phyloP scores from a whole-genome alignment of 768 basidiomycete species.

The Lactarius sanguifluus region DNA sequence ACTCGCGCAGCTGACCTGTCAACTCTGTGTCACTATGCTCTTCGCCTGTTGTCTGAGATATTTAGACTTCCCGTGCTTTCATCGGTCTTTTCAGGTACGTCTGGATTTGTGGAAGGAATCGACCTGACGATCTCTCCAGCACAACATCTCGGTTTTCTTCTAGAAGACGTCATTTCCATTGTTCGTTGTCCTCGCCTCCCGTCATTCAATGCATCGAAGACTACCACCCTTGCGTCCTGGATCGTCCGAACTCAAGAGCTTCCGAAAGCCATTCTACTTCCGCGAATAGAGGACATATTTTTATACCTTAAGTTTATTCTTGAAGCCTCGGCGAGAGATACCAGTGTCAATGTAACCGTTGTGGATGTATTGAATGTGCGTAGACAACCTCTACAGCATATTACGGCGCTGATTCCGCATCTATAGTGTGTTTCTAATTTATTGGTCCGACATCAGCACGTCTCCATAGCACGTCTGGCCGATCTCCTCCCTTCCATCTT shows the following conservation, averaged over 20 bases:
- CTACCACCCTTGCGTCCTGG: constrained; percentile 17
- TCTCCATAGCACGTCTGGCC: constrained; percentile 11
- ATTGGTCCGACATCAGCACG: constrained; percentile 12
- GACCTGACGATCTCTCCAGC: constrained; percentile 7
- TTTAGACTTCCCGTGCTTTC: constrained; percentile 19
- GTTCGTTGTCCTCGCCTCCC: not conserved
- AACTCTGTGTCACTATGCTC: constrained; percentile 19
- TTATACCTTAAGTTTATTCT: constrained; percentile 17
- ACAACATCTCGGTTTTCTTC: constrained; percentile 18
- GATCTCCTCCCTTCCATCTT: constrained; percentile 21
- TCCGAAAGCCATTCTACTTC: constrained; percentile 13
- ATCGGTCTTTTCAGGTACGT: constrained; percentile 20
- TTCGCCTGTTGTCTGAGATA: constrained; percentile 23
- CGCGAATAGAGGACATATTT: constrained; percentile 16
- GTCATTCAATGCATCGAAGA: constrained; percentile 13
- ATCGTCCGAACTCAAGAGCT: constrained; percentile 20
- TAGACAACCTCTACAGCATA: not conserved
- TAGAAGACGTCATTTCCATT: constrained; percentile 18
- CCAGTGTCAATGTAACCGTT: constrained; percentile 10
- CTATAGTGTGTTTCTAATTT: constrained; percentile 21
- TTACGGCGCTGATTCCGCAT: not conserved
- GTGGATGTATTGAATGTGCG: constrained; percentile 22
- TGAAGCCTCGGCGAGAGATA: constrained; percentile 8
- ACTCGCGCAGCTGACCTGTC: constrained; percentile 6
- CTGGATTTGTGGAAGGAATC: not conserved